Base-by-base conservation (phyloP, 2,329 filamentous ascomycete species). In the Phoma herbarum region DNA sequence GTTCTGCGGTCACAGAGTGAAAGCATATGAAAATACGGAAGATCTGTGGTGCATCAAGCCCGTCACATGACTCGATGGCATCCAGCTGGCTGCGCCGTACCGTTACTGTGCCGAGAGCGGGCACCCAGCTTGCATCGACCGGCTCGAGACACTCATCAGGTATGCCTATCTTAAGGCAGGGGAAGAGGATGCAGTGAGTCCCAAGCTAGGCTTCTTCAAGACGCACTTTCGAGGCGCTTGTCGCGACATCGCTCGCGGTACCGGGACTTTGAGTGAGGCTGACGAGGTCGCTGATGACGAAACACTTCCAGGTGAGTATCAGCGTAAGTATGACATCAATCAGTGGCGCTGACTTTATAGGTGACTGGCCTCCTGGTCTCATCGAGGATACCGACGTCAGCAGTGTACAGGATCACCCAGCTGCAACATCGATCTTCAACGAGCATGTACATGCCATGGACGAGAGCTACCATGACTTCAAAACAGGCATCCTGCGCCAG, bases 381-480 rank as follows among this genome's bases (percentile, higher is more conserved):
- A 28, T 49, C 28, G 22, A 31, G 10, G 35, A 39, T 16, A 20
- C 35, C 9, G 35, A 39, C n/a, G 6, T 20, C 18, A n/a, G 35
- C 35, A 16, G 8, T 4, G n/a, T 39, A n/a, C n/a, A 5, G 29
- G 33, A 44, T 37, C 43, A 43, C 28, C 42, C 28, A 25, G 22
- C 49, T 23, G 47, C 47, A 22, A 51, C 33, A 2, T 23, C 9
- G 16, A 25, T 42, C 25, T 51, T 46, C 42, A 33, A 45, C 2
- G 10, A 44, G 4, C 47, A 57, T 12, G 20, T 46, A 3, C 33
- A 42, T 5, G 20, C 41, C 9, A 41, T 57, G 47, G 53, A 51
- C 11, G 53, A 57, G 20, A 51, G 41, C 41, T 51, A 51, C 31
- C 31, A 51, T n/a, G 26, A 57, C n/a, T 51, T 57, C 42, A 51